phyloP scores from a whole-genome alignment of 768 basidiomycete genomes.

The Psilocybe cyanescens region DNA sequence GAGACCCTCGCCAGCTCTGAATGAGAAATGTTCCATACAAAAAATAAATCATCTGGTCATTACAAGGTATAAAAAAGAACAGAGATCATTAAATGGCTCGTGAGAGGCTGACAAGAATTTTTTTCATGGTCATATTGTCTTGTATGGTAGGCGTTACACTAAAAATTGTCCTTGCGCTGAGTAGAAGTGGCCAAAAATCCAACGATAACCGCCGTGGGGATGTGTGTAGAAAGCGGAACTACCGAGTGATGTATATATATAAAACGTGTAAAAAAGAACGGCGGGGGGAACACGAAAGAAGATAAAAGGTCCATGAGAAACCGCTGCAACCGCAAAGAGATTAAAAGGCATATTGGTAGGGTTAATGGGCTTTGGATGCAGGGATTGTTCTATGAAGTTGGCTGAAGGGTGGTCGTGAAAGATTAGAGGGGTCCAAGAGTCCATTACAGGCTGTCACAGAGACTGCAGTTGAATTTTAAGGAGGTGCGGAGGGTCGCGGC shows the following conservation, averaged over 20 bases:
- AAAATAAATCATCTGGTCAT: background rate
- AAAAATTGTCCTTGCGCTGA: slow-evolving; percentile 8
- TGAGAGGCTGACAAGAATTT: background rate
- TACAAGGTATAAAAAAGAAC: background rate
- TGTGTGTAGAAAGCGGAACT: background rate
- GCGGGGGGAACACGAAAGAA: slow-evolving; percentile 29
- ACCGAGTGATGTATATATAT: background rate
- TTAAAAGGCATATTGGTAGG: slow-evolving; percentile 30
- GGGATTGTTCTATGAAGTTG: background rate
- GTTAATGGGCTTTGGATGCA: slow-evolving; percentile 2
- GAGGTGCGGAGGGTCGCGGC: slow-evolving; percentile 65
- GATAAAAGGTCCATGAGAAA: slow-evolving; percentile 40
- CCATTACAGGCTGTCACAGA: slow-evolving; percentile 70
- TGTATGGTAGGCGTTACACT: slow-evolving; percentile 8
- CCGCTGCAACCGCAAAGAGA: slow-evolving; percentile 34
- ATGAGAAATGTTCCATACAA: background rate
- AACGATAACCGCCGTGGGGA: slow-evolving; percentile 1
- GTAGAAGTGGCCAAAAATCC: background rate
- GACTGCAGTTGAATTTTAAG: slow-evolving; percentile 63
- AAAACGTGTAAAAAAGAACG: background rate
- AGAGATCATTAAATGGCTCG: background rate
- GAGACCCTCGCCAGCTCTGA: background rate
- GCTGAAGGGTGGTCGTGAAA: slow-evolving; percentile 39
- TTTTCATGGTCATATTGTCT: slow-evolving; percentile 11
- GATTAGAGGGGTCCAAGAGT: slow-evolving; percentile 29